Evolutionary conservation across 2,329 filamentous ascomycete species (phyloP).

Genomic region (Paraphaeosphaeria sporulosa): DNA sequence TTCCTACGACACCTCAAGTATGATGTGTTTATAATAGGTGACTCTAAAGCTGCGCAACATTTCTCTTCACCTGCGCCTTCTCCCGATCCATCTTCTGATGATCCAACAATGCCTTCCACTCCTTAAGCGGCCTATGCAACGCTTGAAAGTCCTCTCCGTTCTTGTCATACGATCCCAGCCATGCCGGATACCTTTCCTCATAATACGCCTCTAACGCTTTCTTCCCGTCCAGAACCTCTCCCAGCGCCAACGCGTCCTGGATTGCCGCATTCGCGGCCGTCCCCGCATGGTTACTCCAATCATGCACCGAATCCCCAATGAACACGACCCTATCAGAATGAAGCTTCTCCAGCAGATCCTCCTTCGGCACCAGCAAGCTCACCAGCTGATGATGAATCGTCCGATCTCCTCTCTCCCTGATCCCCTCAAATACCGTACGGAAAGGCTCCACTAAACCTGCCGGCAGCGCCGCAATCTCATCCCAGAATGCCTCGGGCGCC

Average conservation of each 20-base stretch:
- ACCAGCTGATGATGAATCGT: constrained; percentile 5
- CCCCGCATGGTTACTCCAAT: constrained; percentile 7
- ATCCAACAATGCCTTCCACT: neutral
- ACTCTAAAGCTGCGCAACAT: neutral
- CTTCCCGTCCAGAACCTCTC: neutral
- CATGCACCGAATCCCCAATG: neutral
- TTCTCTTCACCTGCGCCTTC: neutral
- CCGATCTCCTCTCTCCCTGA: neutral
- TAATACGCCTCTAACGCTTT: neutral
- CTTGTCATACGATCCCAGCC: neutral
- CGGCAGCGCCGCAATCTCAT: neutral
- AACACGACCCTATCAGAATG: neutral
- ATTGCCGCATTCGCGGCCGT: constrained; percentile 3
- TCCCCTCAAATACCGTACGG: neutral
- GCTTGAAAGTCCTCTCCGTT: constrained; percentile 2
- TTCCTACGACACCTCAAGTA: too few species aligned
- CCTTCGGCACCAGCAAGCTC: neutral
- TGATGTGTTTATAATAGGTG: too few species aligned
- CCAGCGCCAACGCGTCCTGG: constrained; percentile 4
- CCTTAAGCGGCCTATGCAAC: neutral
- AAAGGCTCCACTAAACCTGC: neutral
- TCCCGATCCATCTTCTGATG: neutral
- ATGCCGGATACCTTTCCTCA: neutral
- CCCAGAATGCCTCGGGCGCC: neutral
- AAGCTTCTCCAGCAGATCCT: neutral